Evolutionary conservation across 179 eudicot species (phyloP).

Genomic region (Pouteria campechiana): DNA sequence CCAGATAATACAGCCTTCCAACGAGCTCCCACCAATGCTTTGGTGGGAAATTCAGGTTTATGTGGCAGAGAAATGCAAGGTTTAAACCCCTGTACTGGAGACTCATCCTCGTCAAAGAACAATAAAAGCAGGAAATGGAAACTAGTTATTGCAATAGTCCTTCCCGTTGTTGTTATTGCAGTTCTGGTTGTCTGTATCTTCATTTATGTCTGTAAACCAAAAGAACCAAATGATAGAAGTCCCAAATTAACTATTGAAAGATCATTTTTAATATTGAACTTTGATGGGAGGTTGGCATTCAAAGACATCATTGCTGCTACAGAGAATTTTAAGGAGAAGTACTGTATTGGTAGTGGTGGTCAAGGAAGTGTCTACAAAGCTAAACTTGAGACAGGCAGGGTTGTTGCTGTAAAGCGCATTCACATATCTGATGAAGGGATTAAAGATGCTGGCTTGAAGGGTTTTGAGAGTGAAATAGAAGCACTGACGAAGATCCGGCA

Average conservation of each 20-base stretch:
- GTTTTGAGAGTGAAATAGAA: too few relatives aligned
- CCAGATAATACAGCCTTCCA: constrained; percentile 8
- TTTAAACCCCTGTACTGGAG: constrained; percentile 12
- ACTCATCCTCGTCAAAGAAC: neutral
- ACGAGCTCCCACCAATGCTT: constrained; percentile 1
- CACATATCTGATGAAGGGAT: constrained; percentile 7
- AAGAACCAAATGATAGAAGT: neutral
- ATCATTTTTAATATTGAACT: constrained; percentile 12
- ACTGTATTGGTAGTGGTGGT: constrained; percentile 25
- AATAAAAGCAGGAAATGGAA: neutral
- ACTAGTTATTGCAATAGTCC: constrained; percentile 1
- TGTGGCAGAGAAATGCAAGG: constrained; percentile 24
- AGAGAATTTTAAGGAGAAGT: constrained; percentile 13
- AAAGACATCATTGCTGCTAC: constrained; percentile 26
- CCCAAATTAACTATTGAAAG: neutral
- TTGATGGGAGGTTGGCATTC: constrained; percentile 19
- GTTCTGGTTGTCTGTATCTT: constrained; percentile 3
- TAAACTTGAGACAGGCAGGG: constrained; percentile 15
- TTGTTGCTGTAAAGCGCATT: constrained; percentile 30
- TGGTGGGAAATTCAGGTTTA: constrained; percentile 22
- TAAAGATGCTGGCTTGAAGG: neutral
- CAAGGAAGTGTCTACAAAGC: constrained; percentile 27
- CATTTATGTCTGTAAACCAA: neutral
- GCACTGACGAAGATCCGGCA: too few relatives aligned
- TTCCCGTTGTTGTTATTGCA: constrained; percentile 10